Percentiles rank a stretch among this genome's conserved stretches.
phyloP scores from a whole-genome alignment of 371 early-diverging fungal genomes.

The Haplosporangium sp. region DNA sequence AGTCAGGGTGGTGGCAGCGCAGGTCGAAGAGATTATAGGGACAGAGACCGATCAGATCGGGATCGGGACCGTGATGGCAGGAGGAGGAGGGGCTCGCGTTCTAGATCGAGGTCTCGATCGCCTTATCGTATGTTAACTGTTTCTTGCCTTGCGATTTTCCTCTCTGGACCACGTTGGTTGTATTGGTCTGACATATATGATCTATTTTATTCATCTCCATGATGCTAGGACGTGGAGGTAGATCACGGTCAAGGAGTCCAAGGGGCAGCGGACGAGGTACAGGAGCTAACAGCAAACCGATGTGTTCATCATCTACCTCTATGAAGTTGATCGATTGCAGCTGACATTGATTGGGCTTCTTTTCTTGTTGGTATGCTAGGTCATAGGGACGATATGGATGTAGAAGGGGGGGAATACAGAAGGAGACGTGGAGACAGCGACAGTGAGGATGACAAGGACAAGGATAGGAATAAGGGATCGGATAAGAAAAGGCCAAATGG shows the following conservation, averaged over 20 bases:
- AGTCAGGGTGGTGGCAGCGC: not conserved
- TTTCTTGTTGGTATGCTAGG: not conserved
- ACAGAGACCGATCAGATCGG: slow-evolving; percentile 12
- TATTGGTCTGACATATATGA: too few relatives aligned
- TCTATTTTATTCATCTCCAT: too few relatives aligned
- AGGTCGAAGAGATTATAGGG: slow-evolving; percentile 26
- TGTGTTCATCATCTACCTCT: too few relatives aligned
- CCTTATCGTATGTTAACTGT: slow-evolving; percentile 17
- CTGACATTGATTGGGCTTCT: not conserved
- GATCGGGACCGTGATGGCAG: slow-evolving; percentile 14
- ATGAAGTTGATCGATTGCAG: not conserved
- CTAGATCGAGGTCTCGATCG: slow-evolving; percentile 12
- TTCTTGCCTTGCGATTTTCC: not conserved
- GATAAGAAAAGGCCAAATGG: not conserved
- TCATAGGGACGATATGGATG: slow-evolving; percentile 11
- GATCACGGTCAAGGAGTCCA: slow-evolving; percentile 49
- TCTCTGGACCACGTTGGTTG: not conserved
- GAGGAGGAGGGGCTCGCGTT: slow-evolving; percentile 20
- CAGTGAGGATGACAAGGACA: slow-evolving; percentile 42
- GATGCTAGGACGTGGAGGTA: slow-evolving; percentile 31
- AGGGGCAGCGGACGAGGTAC: slow-evolving; percentile 23
- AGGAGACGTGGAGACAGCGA: slow-evolving; percentile 25
- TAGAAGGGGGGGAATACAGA: slow-evolving; percentile 26
- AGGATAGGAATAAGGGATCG: not conserved
- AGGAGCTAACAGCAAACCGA: not conserved